Conservation (phyloP, 208 protist species). For the Angomonas deanei region DNA sequence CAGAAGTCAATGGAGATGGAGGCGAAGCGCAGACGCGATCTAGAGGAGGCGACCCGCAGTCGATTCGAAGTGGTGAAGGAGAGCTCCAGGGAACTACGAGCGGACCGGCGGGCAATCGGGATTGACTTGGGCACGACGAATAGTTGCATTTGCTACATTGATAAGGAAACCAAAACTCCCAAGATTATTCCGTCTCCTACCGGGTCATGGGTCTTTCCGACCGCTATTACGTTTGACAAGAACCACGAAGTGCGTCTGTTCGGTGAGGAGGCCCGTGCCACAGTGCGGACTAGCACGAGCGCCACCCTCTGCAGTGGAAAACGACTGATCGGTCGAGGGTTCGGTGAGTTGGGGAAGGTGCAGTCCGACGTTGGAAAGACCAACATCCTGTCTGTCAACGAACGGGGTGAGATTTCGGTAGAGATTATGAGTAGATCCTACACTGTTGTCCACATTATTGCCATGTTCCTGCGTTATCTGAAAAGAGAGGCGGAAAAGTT, state of each 20-base stretch:
- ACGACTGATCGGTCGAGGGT: constrained; percentile 81
- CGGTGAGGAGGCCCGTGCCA: constrained; percentile 84
- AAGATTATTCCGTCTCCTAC: constrained; percentile 90
- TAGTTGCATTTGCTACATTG: constrained; percentile 94
- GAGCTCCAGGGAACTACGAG: constrained; percentile 46
- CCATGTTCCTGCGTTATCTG: constrained; percentile 90
- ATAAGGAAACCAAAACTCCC: constrained; percentile 54
- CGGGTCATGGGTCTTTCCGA: constrained; percentile 89
- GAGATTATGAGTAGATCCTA: constrained; percentile 88
- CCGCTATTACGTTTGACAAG: constrained; percentile 88
- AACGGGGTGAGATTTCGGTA: constrained; percentile 82
- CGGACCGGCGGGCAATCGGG: constrained; percentile 82
- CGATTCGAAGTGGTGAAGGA: constrained; percentile 80
- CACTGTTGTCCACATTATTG: constrained; percentile 89
- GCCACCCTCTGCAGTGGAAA: constrained; percentile 90
- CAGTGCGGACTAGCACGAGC: constrained; percentile 77
- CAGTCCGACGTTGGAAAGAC: constrained; percentile 81
- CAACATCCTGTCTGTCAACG: constrained; percentile 82
- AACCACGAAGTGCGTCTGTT: constrained; percentile 85
- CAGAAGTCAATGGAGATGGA: constrained; percentile 80
- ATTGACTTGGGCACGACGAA: constrained; percentile 99
- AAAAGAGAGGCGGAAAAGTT: constrained; percentile 83
- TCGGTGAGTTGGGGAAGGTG: constrained; percentile 79
- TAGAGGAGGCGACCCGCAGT: constrained; percentile 52
- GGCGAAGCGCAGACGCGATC: constrained; percentile 57